Evolutionary conservation across 352 stramenopile species (phyloP), one percentile per base, ranked within the genome.

Genomic region (Phytophthora crassamura): DNA sequence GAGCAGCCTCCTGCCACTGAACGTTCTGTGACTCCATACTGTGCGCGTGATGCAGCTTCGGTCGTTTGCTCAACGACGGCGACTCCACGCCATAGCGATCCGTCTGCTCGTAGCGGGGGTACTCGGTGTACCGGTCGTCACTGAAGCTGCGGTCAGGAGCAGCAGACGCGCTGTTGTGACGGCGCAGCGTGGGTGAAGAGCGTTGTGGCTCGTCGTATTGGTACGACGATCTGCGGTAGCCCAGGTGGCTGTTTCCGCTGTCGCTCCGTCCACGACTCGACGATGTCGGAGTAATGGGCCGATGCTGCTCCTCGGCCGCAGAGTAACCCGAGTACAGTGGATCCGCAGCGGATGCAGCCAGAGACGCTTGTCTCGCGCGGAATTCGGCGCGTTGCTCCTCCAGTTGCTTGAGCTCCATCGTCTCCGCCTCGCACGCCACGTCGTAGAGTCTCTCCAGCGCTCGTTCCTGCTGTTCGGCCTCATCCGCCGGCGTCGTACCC

Each of bases 11-110:
- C 8, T 58, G 69, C 68, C 69, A 77, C 39, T 81, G 65, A 18
- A 74, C 67, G 46, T 86, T 78, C 30, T 82, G 74, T 0, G 67
- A 67, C 33, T 82, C 82, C 61, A 85, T 65, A 46, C 80, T 90
- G 56, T 90, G 80, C 42, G 82, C 76, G 36, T 93, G 84, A 38
- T 85, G 59, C 28, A 93, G 68, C 61, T 86, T 87, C 50, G 64
- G 28, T 68, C 59, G 22, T 45, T 60, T 18, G 65, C 48, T 3
- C 62, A 41, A 43, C 67, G 64, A 10, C 56, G 43, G 22, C 50
- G 43, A 7, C 7, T 28, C 39, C 39, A 11, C 42, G 18, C n/a
- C 42, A 7, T 33, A 59, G 15, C 33, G 22, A 38, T 59, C 51
- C 22, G 7, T 12, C 20, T 30, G 15, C 9, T 39, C 40, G 22